Conservation (phyloP, 345 rosid species). For the Trapa incisa region DNA sequence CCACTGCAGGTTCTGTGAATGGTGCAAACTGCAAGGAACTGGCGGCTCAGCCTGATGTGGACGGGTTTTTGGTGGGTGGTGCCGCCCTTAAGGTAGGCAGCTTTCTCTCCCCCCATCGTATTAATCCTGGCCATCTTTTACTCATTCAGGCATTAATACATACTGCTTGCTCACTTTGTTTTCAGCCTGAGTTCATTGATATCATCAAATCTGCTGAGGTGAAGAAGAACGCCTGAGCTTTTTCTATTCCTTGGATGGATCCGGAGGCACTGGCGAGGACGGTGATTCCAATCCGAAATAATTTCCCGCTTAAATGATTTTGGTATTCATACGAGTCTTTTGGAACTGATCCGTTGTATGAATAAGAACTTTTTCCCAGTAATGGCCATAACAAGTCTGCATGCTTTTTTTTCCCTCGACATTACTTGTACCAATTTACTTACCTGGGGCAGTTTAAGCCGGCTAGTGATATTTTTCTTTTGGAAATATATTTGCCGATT, state of each 20-base stretch:
- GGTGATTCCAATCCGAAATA: conserved; percentile 1
- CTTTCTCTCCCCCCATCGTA: not conserved
- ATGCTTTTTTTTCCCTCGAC: too few relatives aligned
- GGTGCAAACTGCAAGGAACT: conserved; percentile 80
- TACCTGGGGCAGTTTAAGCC: too few relatives aligned
- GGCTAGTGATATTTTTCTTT: too few relatives aligned
- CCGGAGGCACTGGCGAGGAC: conserved; percentile 2
- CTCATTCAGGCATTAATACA: not conserved
- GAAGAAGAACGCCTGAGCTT: conserved; percentile 26
- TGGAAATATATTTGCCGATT: too few relatives aligned
- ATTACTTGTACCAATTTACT: too few relatives aligned
- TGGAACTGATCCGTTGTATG: not conserved
- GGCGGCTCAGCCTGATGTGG: conserved; percentile 65
- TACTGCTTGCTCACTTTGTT: not conserved
- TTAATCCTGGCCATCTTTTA: not conserved
- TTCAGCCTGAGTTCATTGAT: conserved; percentile 49
- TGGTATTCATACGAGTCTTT: not conserved
- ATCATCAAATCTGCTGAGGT: conserved; percentile 44
- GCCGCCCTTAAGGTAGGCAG: conserved; percentile 63
- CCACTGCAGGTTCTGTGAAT: conserved; percentile 54
- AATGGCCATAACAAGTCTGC: not conserved
- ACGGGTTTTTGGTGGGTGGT: conserved; percentile 89
- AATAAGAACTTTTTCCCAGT: not conserved
- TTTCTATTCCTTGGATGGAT: not conserved
- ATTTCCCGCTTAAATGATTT: not conserved